Conservation (phyloP, 352 stramenopile species). For the Pythium biforme region DNA sequence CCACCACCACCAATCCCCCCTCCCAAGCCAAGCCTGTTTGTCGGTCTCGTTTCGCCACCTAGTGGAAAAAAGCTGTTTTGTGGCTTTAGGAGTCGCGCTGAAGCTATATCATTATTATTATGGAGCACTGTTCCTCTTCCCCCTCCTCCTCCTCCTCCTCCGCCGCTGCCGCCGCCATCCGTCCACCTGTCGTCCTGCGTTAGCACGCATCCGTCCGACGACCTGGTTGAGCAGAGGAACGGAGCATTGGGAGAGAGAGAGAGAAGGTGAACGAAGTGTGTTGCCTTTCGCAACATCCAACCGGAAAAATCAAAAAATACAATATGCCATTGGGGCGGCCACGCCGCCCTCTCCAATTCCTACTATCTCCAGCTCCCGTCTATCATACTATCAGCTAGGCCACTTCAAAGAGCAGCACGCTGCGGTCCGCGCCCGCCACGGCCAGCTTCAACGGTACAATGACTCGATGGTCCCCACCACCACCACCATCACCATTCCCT, state of each 20-base stretch:
- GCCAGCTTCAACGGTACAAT: conserved; percentile 58
- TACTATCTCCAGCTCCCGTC: too few relatives aligned
- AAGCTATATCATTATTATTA: conserved; percentile 42
- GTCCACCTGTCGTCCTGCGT: too few relatives aligned
- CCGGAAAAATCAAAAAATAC: neutral
- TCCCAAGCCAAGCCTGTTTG: conserved; percentile 2
- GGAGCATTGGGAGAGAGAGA: neutral
- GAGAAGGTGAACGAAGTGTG: too few relatives aligned
- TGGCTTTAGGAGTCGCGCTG: conserved; percentile 25
- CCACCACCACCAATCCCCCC: neutral
- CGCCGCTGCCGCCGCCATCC: too few relatives aligned
- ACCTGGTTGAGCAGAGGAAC: too few relatives aligned
- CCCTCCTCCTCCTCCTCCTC: neutral
- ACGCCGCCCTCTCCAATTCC: conserved; percentile 9
- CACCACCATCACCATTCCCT: neutral
- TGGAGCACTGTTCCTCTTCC: conserved; percentile 1
- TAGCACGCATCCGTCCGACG: too few relatives aligned
- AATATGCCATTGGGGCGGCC: conserved; percentile 15
- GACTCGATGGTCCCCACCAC: too few relatives aligned
- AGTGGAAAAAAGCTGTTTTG: conserved; percentile 23
- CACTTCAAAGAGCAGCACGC: conserved; percentile 66
- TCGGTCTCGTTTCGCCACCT: conserved; percentile 17
- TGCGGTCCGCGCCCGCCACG: conserved; percentile 52
- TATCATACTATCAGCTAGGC: too few relatives aligned
- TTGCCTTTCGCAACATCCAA: neutral